These are phyloP conservation scores for Phytophthora melonis DNA, from an alignment of 352 stramenopile species.

Conservation along the genomic window DNA sequence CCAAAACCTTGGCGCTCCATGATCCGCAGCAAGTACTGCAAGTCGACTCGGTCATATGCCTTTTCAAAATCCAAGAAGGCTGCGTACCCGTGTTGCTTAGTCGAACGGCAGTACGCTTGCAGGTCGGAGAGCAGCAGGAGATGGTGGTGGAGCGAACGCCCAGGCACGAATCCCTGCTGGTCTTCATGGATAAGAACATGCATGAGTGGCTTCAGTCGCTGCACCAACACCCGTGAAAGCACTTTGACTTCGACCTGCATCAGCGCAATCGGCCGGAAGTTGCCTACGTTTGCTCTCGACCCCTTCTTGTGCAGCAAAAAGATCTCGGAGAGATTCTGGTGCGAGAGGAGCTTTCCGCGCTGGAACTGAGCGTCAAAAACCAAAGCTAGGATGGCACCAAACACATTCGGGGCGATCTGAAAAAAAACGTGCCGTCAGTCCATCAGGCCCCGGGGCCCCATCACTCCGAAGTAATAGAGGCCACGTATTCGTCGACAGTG, in stretches of 20 bases:
- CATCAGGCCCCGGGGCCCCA: neutral
- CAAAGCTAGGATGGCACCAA: neutral
- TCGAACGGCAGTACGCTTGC: neutral
- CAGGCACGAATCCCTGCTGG: neutral
- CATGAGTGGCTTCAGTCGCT: slow-evolving; percentile 1
- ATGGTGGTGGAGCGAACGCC: neutral
- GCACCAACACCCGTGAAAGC: neutral
- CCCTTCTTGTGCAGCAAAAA: neutral
- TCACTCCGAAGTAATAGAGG: neutral
- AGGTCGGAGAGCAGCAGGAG: neutral
- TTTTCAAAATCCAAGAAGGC: slow-evolving; percentile 1
- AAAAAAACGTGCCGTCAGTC: neutral
- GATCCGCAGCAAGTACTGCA: neutral
- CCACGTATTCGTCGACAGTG: neutral
- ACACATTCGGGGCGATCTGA: neutral
- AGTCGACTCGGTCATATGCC: neutral
- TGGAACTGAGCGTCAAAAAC: neutral
- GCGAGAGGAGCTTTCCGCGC: neutral
- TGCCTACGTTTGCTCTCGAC: neutral
- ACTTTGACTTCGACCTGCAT: slow-evolving; percentile 13
- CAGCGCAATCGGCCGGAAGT: neutral
- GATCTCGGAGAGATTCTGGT: neutral
- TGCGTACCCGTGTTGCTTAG: neutral
- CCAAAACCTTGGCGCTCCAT: slow-evolving; percentile 4
- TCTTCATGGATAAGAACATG: neutral